phyloP scores from a whole-genome alignment of 768 basidiomycete species.

The Fibroporia radiculosa region DNA sequence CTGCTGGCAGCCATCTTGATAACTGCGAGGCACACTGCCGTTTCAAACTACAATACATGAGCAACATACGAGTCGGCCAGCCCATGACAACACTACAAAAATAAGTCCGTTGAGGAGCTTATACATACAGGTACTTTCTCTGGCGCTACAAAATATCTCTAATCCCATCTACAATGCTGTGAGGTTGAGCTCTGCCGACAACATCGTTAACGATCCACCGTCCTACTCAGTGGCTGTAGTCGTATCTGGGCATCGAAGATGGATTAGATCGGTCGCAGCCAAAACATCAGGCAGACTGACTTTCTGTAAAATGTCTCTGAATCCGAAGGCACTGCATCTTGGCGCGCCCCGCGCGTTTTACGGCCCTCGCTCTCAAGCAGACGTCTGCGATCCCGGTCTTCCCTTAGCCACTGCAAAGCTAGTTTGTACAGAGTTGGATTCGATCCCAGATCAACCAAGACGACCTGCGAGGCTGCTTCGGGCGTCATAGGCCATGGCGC shows the following conservation, averaged over 20 bases:
- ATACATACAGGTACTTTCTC: not conserved
- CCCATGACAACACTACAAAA: not conserved
- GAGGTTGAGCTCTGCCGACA: conserved; percentile 3
- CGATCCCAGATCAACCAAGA: conserved; percentile 9
- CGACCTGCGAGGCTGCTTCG: conserved; percentile 12
- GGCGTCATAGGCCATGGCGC: conserved; percentile 58
- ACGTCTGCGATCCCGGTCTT: conserved; percentile 65
- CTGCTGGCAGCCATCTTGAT: not conserved
- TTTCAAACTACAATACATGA: not conserved
- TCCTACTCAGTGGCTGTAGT: conserved; percentile 31
- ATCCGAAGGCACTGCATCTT: conserved; percentile 37
- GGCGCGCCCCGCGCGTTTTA: conserved; percentile 55
- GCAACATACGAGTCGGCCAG: not conserved
- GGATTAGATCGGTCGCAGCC: conserved; percentile 4
- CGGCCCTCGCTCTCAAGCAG: conserved; percentile 49
- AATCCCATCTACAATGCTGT: conserved; percentile 6
- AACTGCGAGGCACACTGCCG: not conserved
- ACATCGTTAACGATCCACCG: too few species aligned
- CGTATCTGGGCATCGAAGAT: conserved; percentile 31
- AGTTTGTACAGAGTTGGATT: conserved; percentile 51
- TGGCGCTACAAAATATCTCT: not conserved
- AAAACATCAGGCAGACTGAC: conserved; percentile 31
- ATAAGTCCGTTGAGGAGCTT: conserved; percentile 1
- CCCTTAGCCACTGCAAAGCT: conserved; percentile 81
- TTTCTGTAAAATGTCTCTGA: conserved; percentile 83